These are phyloP conservation scores for Trichoderma sp. DNA, from an alignment of 2,329 filamentous ascomycete species.

Conservation along the genomic window DNA sequence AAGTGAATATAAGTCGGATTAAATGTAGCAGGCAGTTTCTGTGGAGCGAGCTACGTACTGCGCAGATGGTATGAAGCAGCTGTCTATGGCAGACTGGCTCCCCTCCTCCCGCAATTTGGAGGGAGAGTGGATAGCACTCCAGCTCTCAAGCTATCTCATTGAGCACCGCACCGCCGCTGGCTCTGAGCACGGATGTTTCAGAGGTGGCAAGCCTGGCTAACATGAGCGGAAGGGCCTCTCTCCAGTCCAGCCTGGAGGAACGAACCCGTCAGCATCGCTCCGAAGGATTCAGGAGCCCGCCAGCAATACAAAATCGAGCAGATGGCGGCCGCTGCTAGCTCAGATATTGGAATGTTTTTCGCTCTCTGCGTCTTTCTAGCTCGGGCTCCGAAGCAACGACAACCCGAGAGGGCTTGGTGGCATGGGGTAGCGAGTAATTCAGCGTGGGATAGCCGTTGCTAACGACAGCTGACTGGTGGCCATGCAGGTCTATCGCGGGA, in stretches of 20 bases:
- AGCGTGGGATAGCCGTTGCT: constrained; percentile 16
- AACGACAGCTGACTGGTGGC: constrained; percentile 27
- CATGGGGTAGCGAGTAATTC: constrained; percentile 14
- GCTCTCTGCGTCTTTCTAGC: background rate
- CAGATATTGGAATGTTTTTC: background rate
- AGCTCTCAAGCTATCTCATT: background rate
- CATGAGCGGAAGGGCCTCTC: constrained; percentile 3
- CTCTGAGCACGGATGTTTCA: constrained; percentile 28
- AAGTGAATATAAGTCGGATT: background rate
- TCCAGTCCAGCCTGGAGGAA: background rate
- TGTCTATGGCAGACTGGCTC: background rate
- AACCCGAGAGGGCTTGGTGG: background rate
- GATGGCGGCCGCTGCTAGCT: background rate
- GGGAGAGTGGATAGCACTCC: constrained; percentile 7
- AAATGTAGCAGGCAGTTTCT: background rate
- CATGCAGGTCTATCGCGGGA: constrained; percentile 25
- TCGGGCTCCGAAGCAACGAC: constrained; percentile 9
- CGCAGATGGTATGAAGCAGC: background rate
- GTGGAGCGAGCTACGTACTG: constrained; percentile 13
- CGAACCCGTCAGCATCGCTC: constrained; percentile 17
- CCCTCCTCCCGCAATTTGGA: background rate
- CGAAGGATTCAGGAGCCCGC: constrained; percentile 25
- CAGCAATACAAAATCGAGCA: constrained; percentile 2
- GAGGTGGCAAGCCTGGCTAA: constrained; percentile 2
- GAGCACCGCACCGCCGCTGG: constrained; percentile 19